Evolutionary conservation across 345 rosid species (phyloP), one percentile per base, ranked within the genome.

Genomic region (Syzygium oleosum): DNA sequence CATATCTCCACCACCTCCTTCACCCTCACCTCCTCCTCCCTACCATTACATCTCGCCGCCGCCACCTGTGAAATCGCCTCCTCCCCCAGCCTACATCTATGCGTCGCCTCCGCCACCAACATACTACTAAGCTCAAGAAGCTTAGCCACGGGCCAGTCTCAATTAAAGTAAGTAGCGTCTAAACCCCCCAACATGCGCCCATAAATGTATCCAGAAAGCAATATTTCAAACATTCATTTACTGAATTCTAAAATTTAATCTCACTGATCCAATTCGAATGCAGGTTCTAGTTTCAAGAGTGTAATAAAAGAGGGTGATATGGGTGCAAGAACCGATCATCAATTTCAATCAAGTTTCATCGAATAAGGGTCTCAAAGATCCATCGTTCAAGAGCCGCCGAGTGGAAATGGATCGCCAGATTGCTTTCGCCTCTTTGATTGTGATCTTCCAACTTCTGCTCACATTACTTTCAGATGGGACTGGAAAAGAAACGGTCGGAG

Each of bases 251-350:
- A 29, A 65, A 46, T 4, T 49, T 21, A 38, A 84, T 13, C 85
- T 73, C 49, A 38, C 27, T 5, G 15, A 38, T 19, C 8, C 7
- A 27, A 38, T 73, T 73, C 1, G 49, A 38, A 38, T 73, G 65
- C 93, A 94, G 97, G 92, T 94, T 93, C 89, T 89, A 89, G 89
- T 92, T 90, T 88, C 11, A 88, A 84, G 38, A 92, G 84, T 85
- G 85, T 23, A 96, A 96, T 96, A 96, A 95, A 94, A 87, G 93
- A 93, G 91, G 93, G 93, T 90, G 89, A 91, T 90, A 90, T 58
- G 91, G 90, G 90, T 51, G 89, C 86, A 90, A 89, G 85, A 89
- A 86, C 85, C 89, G 90, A 63, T 84, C 84, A 54, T 84, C 79
- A 90, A 88, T 54, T 84, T 84, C 88, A 90, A 90, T 68, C 16